Percentiles rank a stretch among this genome's conserved stretches.
Evolutionary conservation across 2,329 filamentous ascomycete genomes (phyloP).

Genomic region (Alternaria sp.): DNA sequence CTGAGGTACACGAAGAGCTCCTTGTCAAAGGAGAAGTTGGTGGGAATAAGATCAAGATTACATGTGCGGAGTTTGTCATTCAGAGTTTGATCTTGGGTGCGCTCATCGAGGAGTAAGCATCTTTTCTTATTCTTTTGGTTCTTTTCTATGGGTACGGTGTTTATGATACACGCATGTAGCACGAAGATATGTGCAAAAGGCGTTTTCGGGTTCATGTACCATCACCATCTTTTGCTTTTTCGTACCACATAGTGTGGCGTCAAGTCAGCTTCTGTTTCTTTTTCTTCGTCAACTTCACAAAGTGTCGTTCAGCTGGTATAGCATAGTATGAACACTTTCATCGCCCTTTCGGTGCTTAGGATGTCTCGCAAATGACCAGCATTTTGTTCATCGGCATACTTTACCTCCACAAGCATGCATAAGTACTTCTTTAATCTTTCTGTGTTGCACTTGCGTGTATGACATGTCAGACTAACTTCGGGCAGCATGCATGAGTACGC

Average conservation of each 20-base stretch:
- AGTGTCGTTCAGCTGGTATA: neutral
- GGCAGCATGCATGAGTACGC: neutral
- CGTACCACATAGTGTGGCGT: neutral
- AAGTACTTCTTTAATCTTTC: neutral
- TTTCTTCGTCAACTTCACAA: neutral
- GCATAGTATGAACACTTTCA: neutral
- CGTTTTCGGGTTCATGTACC: conserved; percentile 1
- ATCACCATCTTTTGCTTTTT: neutral
- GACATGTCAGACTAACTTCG: neutral
- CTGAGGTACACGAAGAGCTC: conserved; percentile 31
- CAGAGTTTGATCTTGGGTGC: conserved; percentile 91
- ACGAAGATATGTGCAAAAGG: neutral
- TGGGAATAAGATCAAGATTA: conserved; percentile 67
- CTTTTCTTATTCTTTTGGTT: neutral
- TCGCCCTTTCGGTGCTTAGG: neutral
- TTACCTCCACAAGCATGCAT: neutral
- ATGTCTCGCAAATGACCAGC: neutral
- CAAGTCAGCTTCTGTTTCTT: neutral
- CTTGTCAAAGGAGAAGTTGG: conserved; percentile 46
- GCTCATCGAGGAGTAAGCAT: conserved; percentile 68
- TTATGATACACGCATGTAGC: neutral
- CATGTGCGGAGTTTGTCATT: conserved; percentile 86
- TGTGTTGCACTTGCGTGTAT: neutral
- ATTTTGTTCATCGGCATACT: neutral
- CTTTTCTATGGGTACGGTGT: neutral